Evolutionary conservation across 2,329 filamentous ascomycete species (phyloP), one percentile per base, ranked within the genome.

Genomic region (Botrytis aclada): DNA sequence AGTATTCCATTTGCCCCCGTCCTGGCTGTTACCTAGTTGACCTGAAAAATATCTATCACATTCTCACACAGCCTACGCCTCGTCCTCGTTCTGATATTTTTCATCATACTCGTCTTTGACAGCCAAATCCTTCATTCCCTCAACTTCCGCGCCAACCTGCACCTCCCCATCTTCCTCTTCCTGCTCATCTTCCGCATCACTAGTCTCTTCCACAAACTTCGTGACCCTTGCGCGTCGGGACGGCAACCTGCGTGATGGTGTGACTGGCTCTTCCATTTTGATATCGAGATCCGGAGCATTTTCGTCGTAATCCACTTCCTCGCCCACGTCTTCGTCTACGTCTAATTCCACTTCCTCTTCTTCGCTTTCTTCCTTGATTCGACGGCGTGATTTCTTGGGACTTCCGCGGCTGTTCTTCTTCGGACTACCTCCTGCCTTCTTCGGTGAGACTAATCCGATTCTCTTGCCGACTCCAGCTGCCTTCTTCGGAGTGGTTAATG

Each of bases 241-340:
- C 22, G 37, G 65, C 65, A 69, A 25, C n/a, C 54, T 69, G 18
- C 47, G 65, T 12, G 37, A 43, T 69, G 37, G 65, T n/a, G 37
- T 69, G n/a, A 66, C 32, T 12, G 34, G 25, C 9, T 66, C 45
- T n/a, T 56, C n/a, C 18, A 67, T 41, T 18, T 69, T 43, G 47
- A 69, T 29, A 8, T 56, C 18, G 18, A 32, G 18, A 56, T 56
- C n/a, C n/a, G 10, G 22, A 9, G 18, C 4, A 32, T 56, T 37
- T 14, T 69, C 32, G 10, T 69, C 47, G 22, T 43, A 43, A 32
- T 56, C n/a, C n/a, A 41, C 56, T 25, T 32, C 34, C 47, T 67
- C 64, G 9, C 32, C 64, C 34, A 58, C 51, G 10, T 56, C 47
- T 6, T 0, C 37, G 37, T 39, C 25, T 16, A 37, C 12, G 22